phyloP scores from a whole-genome alignment of 495 filamentous ascomycete genomes.

The Penicillium flavigenum region DNA sequence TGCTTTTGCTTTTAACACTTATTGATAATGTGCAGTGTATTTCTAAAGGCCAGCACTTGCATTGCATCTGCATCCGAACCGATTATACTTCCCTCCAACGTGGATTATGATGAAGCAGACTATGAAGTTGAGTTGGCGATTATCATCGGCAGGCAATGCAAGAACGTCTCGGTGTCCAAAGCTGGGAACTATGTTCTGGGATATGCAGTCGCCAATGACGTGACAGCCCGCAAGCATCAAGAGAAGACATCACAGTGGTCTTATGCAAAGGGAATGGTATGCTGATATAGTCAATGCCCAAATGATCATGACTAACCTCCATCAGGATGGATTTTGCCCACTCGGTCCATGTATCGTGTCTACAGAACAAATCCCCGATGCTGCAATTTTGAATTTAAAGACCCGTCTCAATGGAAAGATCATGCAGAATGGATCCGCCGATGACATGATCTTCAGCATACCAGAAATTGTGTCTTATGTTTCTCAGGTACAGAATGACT shows the following conservation, averaged over 20 bases:
- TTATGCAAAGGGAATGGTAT: constrained; percentile 63
- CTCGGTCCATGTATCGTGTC: constrained; percentile 37
- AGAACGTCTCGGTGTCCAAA: constrained; percentile 56
- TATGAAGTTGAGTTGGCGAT: constrained; percentile 73
- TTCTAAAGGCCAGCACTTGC: constrained; percentile 15
- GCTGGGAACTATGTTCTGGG: constrained; percentile 67
- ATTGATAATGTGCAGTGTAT: constrained; percentile 9
- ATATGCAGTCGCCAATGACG: constrained; percentile 68
- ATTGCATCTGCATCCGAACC: constrained; percentile 17
- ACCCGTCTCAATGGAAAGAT: constrained; percentile 63
- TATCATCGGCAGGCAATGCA: constrained; percentile 63
- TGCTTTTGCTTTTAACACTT: neutral
- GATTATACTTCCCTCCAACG: constrained; percentile 14
- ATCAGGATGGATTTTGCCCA: constrained; percentile 20
- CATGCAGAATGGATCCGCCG: constrained; percentile 52
- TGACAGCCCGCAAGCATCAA: constrained; percentile 72
- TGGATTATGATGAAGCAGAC: constrained; percentile 38
- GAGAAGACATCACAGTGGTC: constrained; percentile 69
- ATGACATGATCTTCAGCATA: constrained; percentile 70
- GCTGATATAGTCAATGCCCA: neutral
- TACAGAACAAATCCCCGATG: constrained; percentile 11
- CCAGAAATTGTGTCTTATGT: constrained; percentile 64
- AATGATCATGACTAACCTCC: neutral
- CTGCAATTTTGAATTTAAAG: constrained; percentile 46
- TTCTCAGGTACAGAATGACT: constrained; percentile 45